Conservation (phyloP, 2,329 filamentous ascomycete genomes). For the Talaromyces sp. region DNA sequence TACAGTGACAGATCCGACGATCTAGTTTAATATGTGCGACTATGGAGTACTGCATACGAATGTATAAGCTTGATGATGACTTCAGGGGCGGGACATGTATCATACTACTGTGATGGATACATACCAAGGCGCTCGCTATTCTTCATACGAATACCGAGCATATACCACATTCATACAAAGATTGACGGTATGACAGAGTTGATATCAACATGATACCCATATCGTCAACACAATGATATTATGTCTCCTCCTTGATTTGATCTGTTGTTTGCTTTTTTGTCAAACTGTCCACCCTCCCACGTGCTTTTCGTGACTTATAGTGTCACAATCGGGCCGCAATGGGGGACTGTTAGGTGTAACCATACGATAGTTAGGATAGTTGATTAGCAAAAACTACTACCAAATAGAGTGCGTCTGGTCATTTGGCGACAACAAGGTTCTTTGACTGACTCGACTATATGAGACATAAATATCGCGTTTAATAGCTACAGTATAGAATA, state of each 20-base stretch:
- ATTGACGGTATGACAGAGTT: neutral
- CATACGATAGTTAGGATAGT: neutral
- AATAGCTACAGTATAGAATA: neutral
- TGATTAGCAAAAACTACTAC: neutral
- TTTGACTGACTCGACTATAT: neutral
- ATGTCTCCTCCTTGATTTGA: neutral
- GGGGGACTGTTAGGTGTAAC: neutral
- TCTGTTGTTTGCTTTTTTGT: neutral
- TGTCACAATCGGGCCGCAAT: neutral
- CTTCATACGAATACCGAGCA: neutral
- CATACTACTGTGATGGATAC: neutral
- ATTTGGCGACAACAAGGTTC: neutral
- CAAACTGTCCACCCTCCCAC: neutral
- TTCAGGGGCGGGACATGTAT: neutral
- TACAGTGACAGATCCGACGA: neutral
- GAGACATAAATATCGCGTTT: neutral
- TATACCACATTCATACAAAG: neutral
- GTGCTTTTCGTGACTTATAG: constrained; percentile 2
- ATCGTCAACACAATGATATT: neutral
- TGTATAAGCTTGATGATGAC: neutral
- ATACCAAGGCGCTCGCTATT: neutral
- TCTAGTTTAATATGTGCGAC: neutral
- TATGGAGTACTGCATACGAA: neutral
- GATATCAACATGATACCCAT: neutral
- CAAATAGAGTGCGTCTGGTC: neutral